These are phyloP conservation scores for Rhizopogon vesiculosus DNA, from an alignment of 768 basidiomycete genomes.

Conservation along the genomic window DNA sequence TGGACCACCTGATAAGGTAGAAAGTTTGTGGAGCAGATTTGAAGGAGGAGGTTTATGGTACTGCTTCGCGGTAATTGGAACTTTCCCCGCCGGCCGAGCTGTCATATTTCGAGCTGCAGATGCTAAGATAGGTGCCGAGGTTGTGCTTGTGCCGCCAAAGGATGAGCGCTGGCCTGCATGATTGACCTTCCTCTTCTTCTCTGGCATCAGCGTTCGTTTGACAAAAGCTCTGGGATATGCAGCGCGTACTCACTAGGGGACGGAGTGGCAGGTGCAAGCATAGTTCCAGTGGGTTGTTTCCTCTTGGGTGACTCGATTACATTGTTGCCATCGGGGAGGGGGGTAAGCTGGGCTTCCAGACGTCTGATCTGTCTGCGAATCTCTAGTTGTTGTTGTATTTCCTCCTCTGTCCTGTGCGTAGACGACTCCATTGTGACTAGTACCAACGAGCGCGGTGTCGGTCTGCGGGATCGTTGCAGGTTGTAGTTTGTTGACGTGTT, in stretches of 20 bases:
- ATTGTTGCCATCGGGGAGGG: conserved; percentile 22
- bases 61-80: neutral
- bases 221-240: neutral
- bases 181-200: conserved; percentile 42
- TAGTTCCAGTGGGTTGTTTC: conserved; percentile 34
- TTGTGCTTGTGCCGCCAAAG: conserved; percentile 5
- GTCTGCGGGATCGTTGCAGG: too few relatives aligned
- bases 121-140: conserved; percentile 11
- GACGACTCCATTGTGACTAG: conserved; percentile 65
- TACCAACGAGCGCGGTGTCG: too few relatives aligned
- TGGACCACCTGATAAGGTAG: conserved; percentile 26
- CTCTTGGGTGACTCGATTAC: conserved; percentile 41
- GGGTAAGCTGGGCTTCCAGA: conserved; percentile 50
- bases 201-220: conserved; percentile 10
- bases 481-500: conserved; percentile 13
- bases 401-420: conserved; percentile 34
- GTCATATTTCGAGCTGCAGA: conserved; percentile 2
- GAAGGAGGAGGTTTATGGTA: conserved; percentile 42
- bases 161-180: conserved; percentile 16
- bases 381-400: conserved; percentile 40
- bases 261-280: conserved; percentile 49
- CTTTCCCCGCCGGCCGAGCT: neutral
- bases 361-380: conserved; percentile 50
- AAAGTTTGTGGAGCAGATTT: conserved; percentile 47
- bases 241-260: conserved; percentile 56